Evolutionary conservation across 768 basidiomycete species (phyloP).

Genomic region (Fistulinella prunicolor): DNA sequence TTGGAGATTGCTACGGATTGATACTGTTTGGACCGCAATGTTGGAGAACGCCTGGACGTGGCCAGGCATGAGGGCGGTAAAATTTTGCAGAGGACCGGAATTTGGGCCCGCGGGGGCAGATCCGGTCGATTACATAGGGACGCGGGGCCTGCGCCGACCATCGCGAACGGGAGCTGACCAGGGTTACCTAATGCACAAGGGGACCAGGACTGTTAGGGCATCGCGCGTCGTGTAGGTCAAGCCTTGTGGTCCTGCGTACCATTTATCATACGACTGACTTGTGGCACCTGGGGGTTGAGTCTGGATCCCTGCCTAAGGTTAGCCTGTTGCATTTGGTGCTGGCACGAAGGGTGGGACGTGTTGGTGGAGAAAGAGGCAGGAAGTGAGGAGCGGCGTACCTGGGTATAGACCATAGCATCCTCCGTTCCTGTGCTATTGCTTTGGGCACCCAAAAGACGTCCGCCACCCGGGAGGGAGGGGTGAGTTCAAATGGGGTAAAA

Average conservation of each 20-base stretch:
- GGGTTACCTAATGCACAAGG: conserved; percentile 20
- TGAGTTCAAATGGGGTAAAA: not conserved
- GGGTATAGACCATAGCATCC: conserved; percentile 68
- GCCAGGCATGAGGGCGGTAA: conserved; percentile 32
- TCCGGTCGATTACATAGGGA: conserved; percentile 31
- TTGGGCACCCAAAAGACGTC: conserved; percentile 90
- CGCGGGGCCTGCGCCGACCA: conserved; percentile 36
- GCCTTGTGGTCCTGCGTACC: conserved; percentile 29
- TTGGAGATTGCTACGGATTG: conserved; percentile 60
- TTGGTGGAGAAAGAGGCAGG: conserved; percentile 12
- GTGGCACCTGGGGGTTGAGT: conserved; percentile 28
- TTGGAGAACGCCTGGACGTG: conserved; percentile 34
- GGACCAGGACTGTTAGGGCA: conserved; percentile 33
- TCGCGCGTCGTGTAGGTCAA: conserved; percentile 14
- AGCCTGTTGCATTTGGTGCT: conserved; percentile 38
- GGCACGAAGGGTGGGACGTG: not conserved
- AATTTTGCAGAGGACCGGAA: conserved; percentile 32
- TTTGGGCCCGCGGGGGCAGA: conserved; percentile 29
- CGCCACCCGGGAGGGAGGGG: conserved; percentile 59
- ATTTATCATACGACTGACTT: conserved; percentile 30
- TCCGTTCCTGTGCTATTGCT: conserved; percentile 64
- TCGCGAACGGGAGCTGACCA: conserved; percentile 21
- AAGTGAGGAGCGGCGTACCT: conserved; percentile 43
- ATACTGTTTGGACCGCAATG: conserved; percentile 47
- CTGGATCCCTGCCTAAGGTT: conserved; percentile 32